Evolutionary conservation across 306 rosid species (phyloP).

Genomic region (Cyamopsis tetragonoloba): DNA sequence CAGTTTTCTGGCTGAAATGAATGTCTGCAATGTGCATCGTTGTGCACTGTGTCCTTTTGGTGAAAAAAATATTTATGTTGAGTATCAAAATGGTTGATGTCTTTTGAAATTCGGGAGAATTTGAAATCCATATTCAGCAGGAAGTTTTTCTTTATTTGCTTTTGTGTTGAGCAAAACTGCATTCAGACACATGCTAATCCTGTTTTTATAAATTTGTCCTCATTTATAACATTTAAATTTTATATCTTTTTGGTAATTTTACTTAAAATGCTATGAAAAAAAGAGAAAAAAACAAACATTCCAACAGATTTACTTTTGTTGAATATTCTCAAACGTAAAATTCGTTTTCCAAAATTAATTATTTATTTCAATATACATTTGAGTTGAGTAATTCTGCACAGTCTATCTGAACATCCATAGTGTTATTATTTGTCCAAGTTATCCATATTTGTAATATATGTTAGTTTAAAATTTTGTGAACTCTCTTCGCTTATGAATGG

Average conservation of each 20-base stretch:
- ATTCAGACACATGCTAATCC: not conserved
- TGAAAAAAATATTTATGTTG: not conserved
- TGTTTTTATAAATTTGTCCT: not conserved
- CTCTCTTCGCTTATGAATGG: not conserved
- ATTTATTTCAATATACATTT: not conserved
- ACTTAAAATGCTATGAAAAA: not conserved
- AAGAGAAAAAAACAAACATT: not conserved
- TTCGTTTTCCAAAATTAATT: not conserved
- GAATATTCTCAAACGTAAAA: not conserved
- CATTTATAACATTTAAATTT: not conserved
- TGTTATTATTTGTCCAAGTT: not conserved
- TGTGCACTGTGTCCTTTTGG: conserved; percentile 14
- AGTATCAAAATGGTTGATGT: not conserved
- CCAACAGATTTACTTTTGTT: not conserved
- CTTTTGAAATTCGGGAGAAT: not conserved
- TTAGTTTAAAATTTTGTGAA: not conserved
- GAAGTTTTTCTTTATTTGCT: not conserved
- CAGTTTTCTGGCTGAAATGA: conserved; percentile 9
- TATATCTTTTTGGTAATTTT: conserved; percentile 17
- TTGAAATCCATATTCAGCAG: not conserved
- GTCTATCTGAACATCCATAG: not conserved
- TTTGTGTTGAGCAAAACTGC: not conserved
- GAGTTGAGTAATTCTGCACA: not conserved
- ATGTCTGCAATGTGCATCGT: conserved; percentile 1
- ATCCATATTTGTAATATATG: not conserved